phyloP scores from a whole-genome alignment of 2,329 filamentous ascomycete genomes.

The Fusarium illudens region DNA sequence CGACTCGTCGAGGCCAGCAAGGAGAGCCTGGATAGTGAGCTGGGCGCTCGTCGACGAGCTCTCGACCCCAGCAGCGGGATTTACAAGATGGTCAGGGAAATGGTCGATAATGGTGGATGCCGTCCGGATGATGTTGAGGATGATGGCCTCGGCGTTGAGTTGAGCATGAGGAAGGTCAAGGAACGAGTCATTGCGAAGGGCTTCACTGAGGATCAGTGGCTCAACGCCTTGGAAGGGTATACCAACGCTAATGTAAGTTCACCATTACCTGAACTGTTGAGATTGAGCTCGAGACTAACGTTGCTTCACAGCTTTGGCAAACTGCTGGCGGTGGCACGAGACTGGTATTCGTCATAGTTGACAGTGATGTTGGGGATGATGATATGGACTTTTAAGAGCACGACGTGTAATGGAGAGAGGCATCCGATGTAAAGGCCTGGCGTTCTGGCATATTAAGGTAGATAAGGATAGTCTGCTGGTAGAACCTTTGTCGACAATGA shows the following conservation, averaged over 20 bases:
- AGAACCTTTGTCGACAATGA: conserved; percentile 21
- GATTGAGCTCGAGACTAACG: conserved; percentile 49
- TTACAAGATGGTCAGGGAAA: conserved; percentile 89
- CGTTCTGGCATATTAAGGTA: conserved; percentile 45
- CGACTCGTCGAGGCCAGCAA: conserved; percentile 93
- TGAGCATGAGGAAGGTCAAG: conserved; percentile 87
- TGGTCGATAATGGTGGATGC: conserved; percentile 87
- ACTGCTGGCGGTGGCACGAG: conserved; percentile 74
- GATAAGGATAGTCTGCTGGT: conserved; percentile 32
- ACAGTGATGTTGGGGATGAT: conserved; percentile 58
- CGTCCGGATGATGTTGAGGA: conserved; percentile 73
- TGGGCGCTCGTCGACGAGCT: conserved; percentile 66
- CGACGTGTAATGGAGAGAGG: conserved; percentile 27
- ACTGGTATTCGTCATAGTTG: conserved; percentile 73
- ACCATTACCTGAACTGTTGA: not conserved
- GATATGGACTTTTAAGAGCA: conserved; percentile 53
- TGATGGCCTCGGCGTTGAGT: conserved; percentile 66
- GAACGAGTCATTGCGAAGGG: conserved; percentile 95
- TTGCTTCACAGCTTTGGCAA: conserved; percentile 73
- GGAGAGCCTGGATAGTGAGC: conserved; percentile 82
- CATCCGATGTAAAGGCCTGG: conserved; percentile 39
- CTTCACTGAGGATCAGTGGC: conserved; percentile 94
- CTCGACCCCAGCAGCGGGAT: conserved; percentile 88
- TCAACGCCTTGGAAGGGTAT: conserved; percentile 88
- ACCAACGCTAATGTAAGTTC: conserved; percentile 84